Evolutionary conservation across 305 asterid genomes (phyloP).

Genomic region (Andrographis paniculata): DNA sequence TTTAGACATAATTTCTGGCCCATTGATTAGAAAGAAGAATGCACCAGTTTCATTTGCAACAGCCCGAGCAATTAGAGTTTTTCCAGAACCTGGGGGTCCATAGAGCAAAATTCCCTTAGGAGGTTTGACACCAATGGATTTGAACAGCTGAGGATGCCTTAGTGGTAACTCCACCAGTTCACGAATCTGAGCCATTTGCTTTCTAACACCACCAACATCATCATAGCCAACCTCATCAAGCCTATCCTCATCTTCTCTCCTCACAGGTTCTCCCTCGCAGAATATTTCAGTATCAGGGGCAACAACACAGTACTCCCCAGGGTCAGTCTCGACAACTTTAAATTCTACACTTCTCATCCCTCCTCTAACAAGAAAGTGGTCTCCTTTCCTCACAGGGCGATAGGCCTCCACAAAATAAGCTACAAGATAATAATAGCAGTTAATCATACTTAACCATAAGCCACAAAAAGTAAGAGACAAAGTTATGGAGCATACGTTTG

Average conservation of each 20-base stretch:
- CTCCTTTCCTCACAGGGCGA: conserved; percentile 65
- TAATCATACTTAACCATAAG: neutral
- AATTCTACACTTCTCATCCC: conserved; percentile 60
- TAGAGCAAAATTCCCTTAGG: conserved; percentile 78
- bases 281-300: conserved; percentile 59
- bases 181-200: conserved; percentile 60
- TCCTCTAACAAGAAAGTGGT: conserved; percentile 53
- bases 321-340: conserved; percentile 47
- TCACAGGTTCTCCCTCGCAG: conserved; percentile 52
- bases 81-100: no score
- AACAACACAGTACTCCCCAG: conserved; percentile 49
- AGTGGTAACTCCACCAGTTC: conserved; percentile 58
- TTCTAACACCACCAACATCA: conserved; percentile 57
- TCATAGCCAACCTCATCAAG: conserved; percentile 53
- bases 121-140: conserved; percentile 89
- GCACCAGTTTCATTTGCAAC: conserved; percentile 60
- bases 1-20: no score
- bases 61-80: conserved; percentile 52
- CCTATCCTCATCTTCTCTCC: conserved; percentile 50
- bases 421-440: conserved; percentile 7
- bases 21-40: conserved; percentile 53
- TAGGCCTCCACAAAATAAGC: conserved; percentile 69
- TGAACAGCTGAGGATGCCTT: conserved; percentile 86
- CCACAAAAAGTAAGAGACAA: neutral
- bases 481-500: conserved; percentile 43